Evolutionary conservation across 1,284 basidiomycete species (phyloP).

Genomic region (Coniophora puteana): DNA sequence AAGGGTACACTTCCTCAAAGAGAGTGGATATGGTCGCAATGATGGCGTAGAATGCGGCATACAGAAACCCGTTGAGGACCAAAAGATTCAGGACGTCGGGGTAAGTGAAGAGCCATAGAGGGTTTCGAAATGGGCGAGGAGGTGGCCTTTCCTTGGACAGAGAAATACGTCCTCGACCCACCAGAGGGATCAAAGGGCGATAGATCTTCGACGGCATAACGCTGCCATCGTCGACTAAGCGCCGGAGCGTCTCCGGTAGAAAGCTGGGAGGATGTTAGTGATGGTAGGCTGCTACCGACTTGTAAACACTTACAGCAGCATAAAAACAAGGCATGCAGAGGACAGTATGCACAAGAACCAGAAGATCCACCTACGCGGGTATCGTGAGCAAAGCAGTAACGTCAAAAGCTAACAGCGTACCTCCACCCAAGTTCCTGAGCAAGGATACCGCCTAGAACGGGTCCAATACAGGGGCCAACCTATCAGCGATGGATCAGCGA

Average conservation of each 20-base stretch:
- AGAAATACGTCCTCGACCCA: slow-evolving; percentile 35
- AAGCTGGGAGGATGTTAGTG: slow-evolving; percentile 32
- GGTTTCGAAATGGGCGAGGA: slow-evolving; percentile 45
- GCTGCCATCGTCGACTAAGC: slow-evolving; percentile 57
- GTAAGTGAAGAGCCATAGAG: slow-evolving; percentile 54
- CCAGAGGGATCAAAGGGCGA: slow-evolving; percentile 51
- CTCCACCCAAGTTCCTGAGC: slow-evolving; percentile 64
- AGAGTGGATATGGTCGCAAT: slow-evolving; percentile 62
- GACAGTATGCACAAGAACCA: slow-evolving; percentile 73
- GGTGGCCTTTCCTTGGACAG: slow-evolving; percentile 26
- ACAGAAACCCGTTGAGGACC: slow-evolving; percentile 54
- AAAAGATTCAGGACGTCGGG: slow-evolving; percentile 62
- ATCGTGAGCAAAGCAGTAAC: neutral
- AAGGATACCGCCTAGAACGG: slow-evolving; percentile 57
- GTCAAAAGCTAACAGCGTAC: slow-evolving; percentile 28
- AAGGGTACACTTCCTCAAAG: slow-evolving; percentile 56
- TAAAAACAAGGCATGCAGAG: slow-evolving; percentile 46
- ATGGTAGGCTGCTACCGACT: neutral
- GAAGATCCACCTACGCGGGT: slow-evolving; percentile 56
- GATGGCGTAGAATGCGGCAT: slow-evolving; percentile 63
- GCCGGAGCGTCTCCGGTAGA: slow-evolving; percentile 60
- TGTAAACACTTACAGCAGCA: slow-evolving; percentile 46
- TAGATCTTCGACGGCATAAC: slow-evolving; percentile 43
- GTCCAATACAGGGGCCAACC: slow-evolving; percentile 50
- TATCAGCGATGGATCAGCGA: slow-evolving; percentile 15